Evolutionary conservation across 176 grass and related monocot species (phyloP).

Genomic region (Typha latifolia): DNA sequence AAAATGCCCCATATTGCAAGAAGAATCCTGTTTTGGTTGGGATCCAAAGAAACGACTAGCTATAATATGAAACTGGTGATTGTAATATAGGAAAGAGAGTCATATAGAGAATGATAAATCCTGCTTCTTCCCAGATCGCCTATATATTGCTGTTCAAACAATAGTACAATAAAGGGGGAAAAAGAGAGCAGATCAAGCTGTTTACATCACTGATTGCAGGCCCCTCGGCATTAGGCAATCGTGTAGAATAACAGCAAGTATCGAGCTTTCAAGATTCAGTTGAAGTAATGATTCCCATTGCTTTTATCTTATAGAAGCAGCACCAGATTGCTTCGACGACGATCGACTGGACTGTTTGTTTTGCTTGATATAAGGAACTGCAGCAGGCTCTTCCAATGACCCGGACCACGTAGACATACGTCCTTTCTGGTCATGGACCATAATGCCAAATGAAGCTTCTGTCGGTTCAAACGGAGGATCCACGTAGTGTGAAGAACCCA

Average conservation of each 20-base stretch:
- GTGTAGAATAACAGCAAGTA: too few species aligned
- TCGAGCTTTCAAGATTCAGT: too few species aligned
- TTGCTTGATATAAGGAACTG: neutral
- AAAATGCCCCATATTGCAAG: too few species aligned
- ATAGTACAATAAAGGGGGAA: neutral
- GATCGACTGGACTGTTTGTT: conserved; percentile 6
- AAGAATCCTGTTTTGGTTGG: too few species aligned
- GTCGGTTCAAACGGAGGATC: conserved; percentile 12
- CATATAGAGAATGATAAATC: neutral
- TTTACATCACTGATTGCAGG: neutral
- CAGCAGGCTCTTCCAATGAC: conserved; percentile 7
- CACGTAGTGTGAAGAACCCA: conserved; percentile 14
- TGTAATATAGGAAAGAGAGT: neutral
- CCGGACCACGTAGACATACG: conserved; percentile 10
- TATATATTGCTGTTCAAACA: neutral
- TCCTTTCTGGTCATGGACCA: conserved; percentile 14
- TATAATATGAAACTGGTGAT: neutral
- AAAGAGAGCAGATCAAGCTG: neutral
- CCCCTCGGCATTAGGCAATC: too few species aligned
- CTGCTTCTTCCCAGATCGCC: neutral
- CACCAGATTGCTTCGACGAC: neutral
- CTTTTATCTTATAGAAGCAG: neutral
- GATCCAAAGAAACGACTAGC: neutral
- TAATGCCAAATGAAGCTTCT: conserved; percentile 18
- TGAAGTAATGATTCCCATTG: neutral